A percentile compares a stretch with the other conserved stretches of the same genome.
phyloP scores from a whole-genome alignment of 208 protist genomes.

The Lotmaria passim region DNA sequence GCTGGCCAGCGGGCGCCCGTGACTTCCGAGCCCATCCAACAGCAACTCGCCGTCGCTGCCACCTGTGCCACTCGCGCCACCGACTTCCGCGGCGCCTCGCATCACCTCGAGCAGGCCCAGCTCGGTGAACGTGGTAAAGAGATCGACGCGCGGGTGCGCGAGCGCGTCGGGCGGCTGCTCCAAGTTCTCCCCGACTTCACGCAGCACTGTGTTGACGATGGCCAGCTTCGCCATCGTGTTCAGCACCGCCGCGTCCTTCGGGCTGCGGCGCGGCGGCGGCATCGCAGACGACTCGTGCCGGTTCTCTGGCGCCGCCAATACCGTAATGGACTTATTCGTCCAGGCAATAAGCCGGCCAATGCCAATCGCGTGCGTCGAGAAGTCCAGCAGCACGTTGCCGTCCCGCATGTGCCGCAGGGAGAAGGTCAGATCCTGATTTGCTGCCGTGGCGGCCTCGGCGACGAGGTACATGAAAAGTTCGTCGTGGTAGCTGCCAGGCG shows the following conservation, averaged over 20 bases:
- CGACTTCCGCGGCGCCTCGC: constrained; percentile 1
- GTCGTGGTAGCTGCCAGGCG: constrained; percentile 10
- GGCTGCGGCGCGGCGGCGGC: constrained; percentile 58
- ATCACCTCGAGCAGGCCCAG: constrained; percentile 55
- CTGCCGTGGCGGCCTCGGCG: constrained; percentile 59
- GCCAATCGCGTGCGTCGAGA: constrained; percentile 49
- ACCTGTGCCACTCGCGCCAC: no score
- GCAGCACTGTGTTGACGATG: constrained; percentile 64
- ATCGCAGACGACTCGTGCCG: constrained; percentile 45
- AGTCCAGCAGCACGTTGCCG: constrained; percentile 74
- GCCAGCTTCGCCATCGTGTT: constrained; percentile 59
- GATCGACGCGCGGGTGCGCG: constrained; percentile 34
- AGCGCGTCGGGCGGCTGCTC: constrained; percentile 26
- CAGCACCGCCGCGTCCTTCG: constrained; percentile 42
- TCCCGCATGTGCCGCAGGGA: constrained; percentile 64
- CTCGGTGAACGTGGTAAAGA: constrained; percentile 70
- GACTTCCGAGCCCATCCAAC: background rate
- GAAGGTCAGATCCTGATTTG: constrained; percentile 72
- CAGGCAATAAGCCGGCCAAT: constrained; percentile 69
- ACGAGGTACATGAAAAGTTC: constrained; percentile 47
- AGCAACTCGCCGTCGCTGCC: background rate
- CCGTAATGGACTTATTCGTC: constrained; percentile 54
- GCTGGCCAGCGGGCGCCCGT: background rate
- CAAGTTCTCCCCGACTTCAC: constrained; percentile 19
- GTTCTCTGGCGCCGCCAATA: constrained; percentile 59